Percentiles rank a stretch among this genome's conserved stretches.
phyloP scores from a whole-genome alignment of 129 eudicot species.

The Flaveria brownii region DNA sequence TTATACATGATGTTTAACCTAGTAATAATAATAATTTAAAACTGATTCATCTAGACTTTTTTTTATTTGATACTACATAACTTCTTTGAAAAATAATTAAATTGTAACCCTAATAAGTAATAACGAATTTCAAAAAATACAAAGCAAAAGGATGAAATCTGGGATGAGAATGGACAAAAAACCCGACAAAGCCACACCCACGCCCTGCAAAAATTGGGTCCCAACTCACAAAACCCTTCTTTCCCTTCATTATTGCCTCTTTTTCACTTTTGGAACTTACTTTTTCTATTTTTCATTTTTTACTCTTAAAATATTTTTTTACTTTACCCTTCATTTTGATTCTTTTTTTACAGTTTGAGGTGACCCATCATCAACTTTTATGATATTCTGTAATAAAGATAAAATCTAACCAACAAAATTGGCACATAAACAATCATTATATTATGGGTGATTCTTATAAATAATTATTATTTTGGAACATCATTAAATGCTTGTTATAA shows the following conservation, averaged over 20 bases:
- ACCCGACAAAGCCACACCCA: conserved; percentile 35
- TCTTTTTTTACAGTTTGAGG: conserved; percentile 31
- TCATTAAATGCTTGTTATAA: not conserved
- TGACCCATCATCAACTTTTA: conserved; percentile 43
- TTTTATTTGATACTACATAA: too few relatives aligned
- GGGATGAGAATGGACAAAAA: conserved; percentile 29
- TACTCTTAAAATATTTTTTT: not conserved
- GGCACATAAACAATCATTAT: conserved; percentile 18
- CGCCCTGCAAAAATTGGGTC: conserved; percentile 35
- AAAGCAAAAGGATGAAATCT: conserved; percentile 7
- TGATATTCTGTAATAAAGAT: conserved; percentile 6
- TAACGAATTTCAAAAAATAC: not conserved
- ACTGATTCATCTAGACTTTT: too few relatives aligned
- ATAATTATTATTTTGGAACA: not conserved
- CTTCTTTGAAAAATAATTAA: not conserved
- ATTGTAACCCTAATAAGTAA: conserved; percentile 1
- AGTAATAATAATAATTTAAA: too few relatives aligned
- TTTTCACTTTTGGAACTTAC: conserved; percentile 26
- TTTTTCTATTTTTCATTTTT: not conserved
- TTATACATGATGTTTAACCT: too few relatives aligned
- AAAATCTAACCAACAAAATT: conserved; percentile 13
- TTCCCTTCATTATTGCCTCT: conserved; percentile 30
- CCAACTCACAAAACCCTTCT: conserved; percentile 29
- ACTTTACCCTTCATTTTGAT: conserved; percentile 28
- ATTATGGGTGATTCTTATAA: not conserved